Conservation (phyloP, 495 filamentous ascomycete genomes). For the Aspergillus incahuasiensis region DNA sequence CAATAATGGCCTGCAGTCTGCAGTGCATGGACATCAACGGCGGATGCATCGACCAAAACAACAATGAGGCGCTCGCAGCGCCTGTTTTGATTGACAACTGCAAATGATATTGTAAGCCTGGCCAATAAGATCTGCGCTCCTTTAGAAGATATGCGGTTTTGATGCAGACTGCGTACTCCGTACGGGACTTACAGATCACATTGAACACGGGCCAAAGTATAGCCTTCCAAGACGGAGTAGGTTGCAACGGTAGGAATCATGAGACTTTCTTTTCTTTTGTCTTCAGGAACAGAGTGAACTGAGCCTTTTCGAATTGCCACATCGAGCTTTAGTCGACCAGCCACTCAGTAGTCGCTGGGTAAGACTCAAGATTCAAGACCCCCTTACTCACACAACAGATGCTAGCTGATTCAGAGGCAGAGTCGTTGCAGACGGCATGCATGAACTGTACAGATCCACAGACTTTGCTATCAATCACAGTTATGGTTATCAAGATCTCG, state of each 20-base stretch:
- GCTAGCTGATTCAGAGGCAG: slow-evolving; percentile 3
- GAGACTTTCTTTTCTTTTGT: not conserved
- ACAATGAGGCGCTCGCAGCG: not conserved
- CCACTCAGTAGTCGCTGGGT: not conserved
- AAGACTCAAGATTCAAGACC: not conserved
- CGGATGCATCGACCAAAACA: not conserved
- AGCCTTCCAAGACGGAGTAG: not conserved
- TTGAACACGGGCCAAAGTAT: not conserved
- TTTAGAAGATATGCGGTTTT: not conserved
- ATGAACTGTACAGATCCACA: slow-evolving; percentile 10
- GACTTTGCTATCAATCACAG: not conserved
- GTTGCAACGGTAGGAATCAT: not conserved
- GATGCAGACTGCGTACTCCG: not conserved
- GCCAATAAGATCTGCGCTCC: not conserved
- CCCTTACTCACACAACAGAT: slow-evolving; percentile 5
- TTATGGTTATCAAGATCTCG: not conserved
- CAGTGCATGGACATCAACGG: not conserved
- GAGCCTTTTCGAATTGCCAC: not conserved
- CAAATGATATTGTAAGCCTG: not conserved
- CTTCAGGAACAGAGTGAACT: not conserved
- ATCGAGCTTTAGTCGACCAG: not conserved
- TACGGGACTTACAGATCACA: slow-evolving; percentile 1
- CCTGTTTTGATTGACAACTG: not conserved
- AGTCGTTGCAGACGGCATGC: slow-evolving; percentile 5
- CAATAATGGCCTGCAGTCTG: not conserved